Evolutionary conservation across 2,329 filamentous ascomycete genomes (phyloP), one percentile per base, ranked within the genome.

Genomic region (Colletotrichum spinosum): DNA sequence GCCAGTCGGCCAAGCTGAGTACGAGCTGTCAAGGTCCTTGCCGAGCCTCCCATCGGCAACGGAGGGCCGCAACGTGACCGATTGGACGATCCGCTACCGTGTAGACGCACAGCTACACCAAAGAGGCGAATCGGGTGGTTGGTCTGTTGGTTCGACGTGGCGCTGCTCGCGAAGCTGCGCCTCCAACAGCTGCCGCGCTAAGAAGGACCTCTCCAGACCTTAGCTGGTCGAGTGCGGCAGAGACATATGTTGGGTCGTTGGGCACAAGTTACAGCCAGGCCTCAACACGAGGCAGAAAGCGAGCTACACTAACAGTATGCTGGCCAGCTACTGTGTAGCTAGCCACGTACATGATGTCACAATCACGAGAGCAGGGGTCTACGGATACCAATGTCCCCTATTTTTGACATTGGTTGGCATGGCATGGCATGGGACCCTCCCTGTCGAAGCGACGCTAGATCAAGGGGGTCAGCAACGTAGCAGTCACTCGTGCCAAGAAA

Each of bases 391-490:
- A 60, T 44, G 42, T 60, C 60, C 60, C 60, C 55, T 60, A 54
- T 59, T 54, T 44, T 45, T 50, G 55, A 41, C 33, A 46, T 46
- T 25, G 25, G 25, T 25, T 25, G 4, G 25, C 25, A 25, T 25
- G 25, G 25, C 25, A 25, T 25, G 25, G 46, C 46, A 46, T 8
- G 15, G 42, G 46, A 50, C 13, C 37, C 45, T 51, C 25, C 45
- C 37, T 12, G 46, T 11, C 25, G 59, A 38, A 10, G 33, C 48
- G 37, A 65, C 39, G 51, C 57, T 61, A 55, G 34, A 46, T 46
- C 37, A 33, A 60, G 48, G 60, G 39, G 57, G 45, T 25, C 25
- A 25, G 57, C 15, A 65, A 65, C 61, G 61, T 55, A 55, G 56
- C 61, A 61, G 4, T 25, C 25, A 25, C 3, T 25, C 25, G 25